Base-by-base conservation (phyloP, 768 basidiomycete genomes). In the Scleroderma bovista region DNA sequence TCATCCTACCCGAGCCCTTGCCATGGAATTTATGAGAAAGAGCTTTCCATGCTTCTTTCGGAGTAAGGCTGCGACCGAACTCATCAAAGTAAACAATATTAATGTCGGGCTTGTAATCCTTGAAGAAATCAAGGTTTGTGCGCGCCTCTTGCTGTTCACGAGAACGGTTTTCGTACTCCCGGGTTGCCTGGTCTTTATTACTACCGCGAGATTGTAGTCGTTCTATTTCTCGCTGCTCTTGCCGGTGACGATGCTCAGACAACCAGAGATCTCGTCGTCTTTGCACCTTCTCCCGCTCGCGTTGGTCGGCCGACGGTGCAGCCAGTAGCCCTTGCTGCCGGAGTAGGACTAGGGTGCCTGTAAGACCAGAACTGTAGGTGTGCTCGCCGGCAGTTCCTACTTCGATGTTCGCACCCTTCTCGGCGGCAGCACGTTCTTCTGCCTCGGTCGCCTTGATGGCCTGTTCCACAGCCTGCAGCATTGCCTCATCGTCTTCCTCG, bases 21-120 rank as follows among this genome's bases (percentile, higher is more conserved):
- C 96, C 96, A 58, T 99, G 96, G 81, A 99, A 98, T 64, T 91
- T 89, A 67, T 99, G 96, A 39, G 90, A 93, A 38, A 99, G 73
- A 16, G 93, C 91, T 72, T 97, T 97, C 94, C 95, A 98, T 6
- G 95, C 94, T 72, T 99, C 96, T 75, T 97, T 97, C 17, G 85
- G 85, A 20, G 89, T 90, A 65, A 93, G 71, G 51, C 77, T 64
- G 34, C 96, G 78, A 42, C 96, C 96, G 64, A 92, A 91, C 67
- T 99, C 95, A 63, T 99, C 96, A 56, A 94, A 86, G 65, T 99
- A 99, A 44, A 88, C 88, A 61, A 98, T 90, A 56, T 95, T 91
- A 60, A 99, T 77, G 69, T 95, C 94, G 6, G 96, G 96, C 69
- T 95, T 97, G 75, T 99, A 99, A 63, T 84, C 79, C 71, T 86